Conservation (phyloP, 2,329 filamentous ascomycete species). For the Tolypocladium nubicola region DNA sequence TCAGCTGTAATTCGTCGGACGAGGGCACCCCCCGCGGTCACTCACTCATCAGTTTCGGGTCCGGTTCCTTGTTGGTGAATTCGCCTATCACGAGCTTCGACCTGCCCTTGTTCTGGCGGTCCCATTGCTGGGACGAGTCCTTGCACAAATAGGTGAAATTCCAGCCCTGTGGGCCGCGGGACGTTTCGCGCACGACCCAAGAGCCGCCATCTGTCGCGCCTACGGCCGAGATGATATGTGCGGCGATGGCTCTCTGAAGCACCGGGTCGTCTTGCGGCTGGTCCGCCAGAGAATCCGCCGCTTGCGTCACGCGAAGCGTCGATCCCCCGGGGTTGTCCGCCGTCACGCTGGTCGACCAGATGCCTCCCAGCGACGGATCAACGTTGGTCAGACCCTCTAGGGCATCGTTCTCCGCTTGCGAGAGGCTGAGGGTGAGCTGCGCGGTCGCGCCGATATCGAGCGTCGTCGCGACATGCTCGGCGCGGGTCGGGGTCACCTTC, state of each 20-base stretch:
- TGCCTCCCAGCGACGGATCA: conserved; percentile 23
- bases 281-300: conserved; percentile 34
- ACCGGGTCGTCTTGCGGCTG: conserved; percentile 37
- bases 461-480: conserved; percentile 35
- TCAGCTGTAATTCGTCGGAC: conserved; percentile 1
- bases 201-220: conserved; percentile 34
- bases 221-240: conserved; percentile 34
- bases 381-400: conserved; percentile 19
- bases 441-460: conserved; percentile 35
- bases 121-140: conserved; percentile 41
- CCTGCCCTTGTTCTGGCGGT: conserved; percentile 31
- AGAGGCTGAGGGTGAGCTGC: conserved; percentile 29
- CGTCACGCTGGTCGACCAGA: conserved; percentile 8
- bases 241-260: conserved; percentile 38
- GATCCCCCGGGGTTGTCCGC: conserved; percentile 7
- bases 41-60: conserved; percentile 34
- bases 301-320: conserved; percentile 28
- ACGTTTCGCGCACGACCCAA: conserved; percentile 36
- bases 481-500: conserved; percentile 35
- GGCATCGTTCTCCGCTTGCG: conserved; percentile 24
- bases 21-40: neutral
- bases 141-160: conserved; percentile 42
- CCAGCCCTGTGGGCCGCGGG: conserved; percentile 38
- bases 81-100: conserved; percentile 33
- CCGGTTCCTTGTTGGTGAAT: conserved; percentile 36